These are phyloP conservation scores for Prunus mongolica DNA, from an alignment of 306 rosid genomes.

Conservation along the genomic window DNA sequence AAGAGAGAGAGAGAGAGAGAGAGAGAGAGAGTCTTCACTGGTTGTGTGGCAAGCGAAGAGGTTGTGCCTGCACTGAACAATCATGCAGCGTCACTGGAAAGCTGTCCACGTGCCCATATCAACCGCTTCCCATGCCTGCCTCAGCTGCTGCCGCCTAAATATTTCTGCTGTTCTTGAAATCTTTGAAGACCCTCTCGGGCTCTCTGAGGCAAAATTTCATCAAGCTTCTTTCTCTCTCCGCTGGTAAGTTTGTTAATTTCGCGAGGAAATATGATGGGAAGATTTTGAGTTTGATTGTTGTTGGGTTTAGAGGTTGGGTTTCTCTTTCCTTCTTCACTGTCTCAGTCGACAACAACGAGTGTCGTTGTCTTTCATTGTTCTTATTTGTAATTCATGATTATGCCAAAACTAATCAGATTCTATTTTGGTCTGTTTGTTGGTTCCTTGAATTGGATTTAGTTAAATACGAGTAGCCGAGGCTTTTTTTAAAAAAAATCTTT, in stretches of 20 bases:
- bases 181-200: not conserved
- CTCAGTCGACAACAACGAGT: not conserved
- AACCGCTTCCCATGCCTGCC: not conserved
- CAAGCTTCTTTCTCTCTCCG: not conserved
- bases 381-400: not conserved
- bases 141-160: not conserved
- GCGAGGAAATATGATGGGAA: not conserved
- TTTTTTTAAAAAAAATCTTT: not conserved
- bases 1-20: too few relatives aligned
- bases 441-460: not conserved
- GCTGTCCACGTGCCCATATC: not conserved
- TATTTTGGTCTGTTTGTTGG: not conserved
- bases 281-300: not conserved
- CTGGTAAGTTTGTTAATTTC: not conserved
- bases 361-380: not conserved
- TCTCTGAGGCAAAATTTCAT: not conserved
- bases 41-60: not conserved
- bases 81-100: not conserved
- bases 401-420: not conserved
- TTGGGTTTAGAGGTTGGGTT: not conserved
- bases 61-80: not conserved
- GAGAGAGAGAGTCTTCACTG: too few relatives aligned
- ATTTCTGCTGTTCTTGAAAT: not conserved
- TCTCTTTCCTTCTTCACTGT: not conserved
- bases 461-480: not conserved